A percentile compares a stretch with the other conserved stretches of the same genome.
phyloP scores from a whole-genome alignment of 129 eudicot species.

The Flaveria trinervia region DNA sequence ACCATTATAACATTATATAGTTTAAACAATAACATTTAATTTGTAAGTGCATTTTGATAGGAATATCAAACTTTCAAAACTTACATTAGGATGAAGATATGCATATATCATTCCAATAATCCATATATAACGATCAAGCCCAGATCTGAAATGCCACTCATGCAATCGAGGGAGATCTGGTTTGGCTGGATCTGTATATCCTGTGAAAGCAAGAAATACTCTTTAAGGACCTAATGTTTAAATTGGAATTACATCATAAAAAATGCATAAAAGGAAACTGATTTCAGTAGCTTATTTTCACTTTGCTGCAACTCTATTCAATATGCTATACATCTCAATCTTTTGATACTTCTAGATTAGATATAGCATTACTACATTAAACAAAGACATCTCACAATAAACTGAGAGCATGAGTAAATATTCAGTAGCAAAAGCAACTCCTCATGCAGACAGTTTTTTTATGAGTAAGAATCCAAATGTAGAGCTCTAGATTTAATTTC shows the following conservation, averaged over 20 bases:
- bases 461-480: neutral
- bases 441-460: neutral
- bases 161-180: slow-evolving; percentile 89
- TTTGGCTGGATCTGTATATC: slow-evolving; percentile 88
- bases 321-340: slow-evolving; percentile 7
- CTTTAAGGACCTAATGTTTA: slow-evolving; percentile 7
- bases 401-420: neutral
- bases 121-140: slow-evolving; percentile 96
- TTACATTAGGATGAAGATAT: slow-evolving; percentile 89
- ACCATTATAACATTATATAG: slow-evolving; percentile 3
- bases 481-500: neutral
- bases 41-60: slow-evolving; percentile 11
- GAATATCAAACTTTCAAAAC: slow-evolving; percentile 14
- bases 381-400: neutral
- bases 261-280: neutral
- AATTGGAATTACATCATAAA: neutral
- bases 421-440: slow-evolving; percentile 2
- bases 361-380: neutral
- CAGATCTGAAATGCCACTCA: slow-evolving; percentile 97
- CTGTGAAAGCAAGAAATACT: slow-evolving; percentile 46
- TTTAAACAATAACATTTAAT: slow-evolving; percentile 6
- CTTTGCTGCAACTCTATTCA: slow-evolving; percentile 19
- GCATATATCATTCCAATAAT: slow-evolving; percentile 96
- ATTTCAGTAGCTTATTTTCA: slow-evolving; percentile 3
- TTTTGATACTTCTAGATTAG: neutral